phyloP scores from a whole-genome alignment of 768 basidiomycete species.

The Kondoa malvinella region DNA sequence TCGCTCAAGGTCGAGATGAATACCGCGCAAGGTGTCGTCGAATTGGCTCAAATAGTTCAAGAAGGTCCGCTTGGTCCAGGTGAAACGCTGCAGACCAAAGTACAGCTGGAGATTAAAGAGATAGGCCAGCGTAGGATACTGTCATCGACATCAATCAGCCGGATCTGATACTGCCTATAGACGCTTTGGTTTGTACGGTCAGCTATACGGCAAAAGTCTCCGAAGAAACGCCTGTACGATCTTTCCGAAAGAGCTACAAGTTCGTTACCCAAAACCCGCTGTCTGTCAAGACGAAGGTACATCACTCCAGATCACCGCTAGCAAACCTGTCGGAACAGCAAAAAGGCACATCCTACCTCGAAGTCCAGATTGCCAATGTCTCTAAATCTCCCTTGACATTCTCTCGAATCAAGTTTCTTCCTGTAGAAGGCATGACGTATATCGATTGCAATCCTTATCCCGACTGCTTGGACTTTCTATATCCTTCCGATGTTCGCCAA shows the following conservation, averaged over 20 bases:
- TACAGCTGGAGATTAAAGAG: background rate
- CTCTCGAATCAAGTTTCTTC: background rate
- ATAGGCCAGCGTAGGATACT: background rate
- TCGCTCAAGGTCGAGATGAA: background rate
- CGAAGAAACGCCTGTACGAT: background rate
- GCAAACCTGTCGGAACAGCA: background rate
- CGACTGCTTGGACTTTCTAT: background rate
- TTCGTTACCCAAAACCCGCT: background rate
- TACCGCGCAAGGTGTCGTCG: background rate
- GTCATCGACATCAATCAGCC: background rate
- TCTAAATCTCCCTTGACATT: background rate
- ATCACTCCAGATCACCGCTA: background rate
- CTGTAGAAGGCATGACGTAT: background rate
- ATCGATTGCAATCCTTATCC: background rate
- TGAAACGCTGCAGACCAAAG: background rate
- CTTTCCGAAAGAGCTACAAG: background rate
- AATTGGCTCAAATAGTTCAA: background rate
- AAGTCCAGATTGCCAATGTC: background rate
- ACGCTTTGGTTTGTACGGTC: background rate
- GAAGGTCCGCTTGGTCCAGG: background rate
- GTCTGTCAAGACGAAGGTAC: background rate
- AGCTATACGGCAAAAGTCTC: background rate
- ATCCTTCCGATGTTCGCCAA: background rate
- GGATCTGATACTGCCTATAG: background rate
- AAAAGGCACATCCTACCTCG: background rate